Evolutionary conservation across 345 rosid species (phyloP), one percentile per base, ranked within the genome.

Genomic region (Citrus reticulata): DNA sequence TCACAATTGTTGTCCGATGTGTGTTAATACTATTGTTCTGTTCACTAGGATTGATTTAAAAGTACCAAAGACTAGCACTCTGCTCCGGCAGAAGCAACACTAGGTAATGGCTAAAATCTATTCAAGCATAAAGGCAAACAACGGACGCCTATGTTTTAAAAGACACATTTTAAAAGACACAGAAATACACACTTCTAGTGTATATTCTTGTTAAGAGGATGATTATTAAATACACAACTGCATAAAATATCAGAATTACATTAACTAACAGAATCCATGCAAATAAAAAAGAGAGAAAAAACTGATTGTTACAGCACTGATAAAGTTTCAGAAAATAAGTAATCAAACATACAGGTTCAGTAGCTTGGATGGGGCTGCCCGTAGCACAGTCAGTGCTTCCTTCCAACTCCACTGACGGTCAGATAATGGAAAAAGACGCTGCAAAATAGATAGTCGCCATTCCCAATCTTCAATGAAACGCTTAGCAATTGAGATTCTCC

Each of bases 361-460:
- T 58, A 95, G 89, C 82, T 93, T 92, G 76, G 96, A 92, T 78
- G 99, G 99, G 39, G 96, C 97, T 19, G 97, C 99, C 70, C 91
- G 91, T 80, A 95, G 82, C 82, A 95, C 90, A 74, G 90, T 91
- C 84, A 93, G 87, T 71, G 96, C 98, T 83, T 93, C 97, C 89
- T 92, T 95, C 94, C 97, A 90, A 77, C 91, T 85, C 98, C 96
- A 93, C 72, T 87, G 95, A 76, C 90, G 89, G 81, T 88, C 98
- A 82, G 95, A 93, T 42, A 93, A 87, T 72, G 99, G 99, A 63
- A 92, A 84, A 87, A 95, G 98, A 72, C 86, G 91, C 87, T 93
- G 97, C 90, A 95, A 90, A 83, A 93, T 83, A 76, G 99, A 90
- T 81, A 95, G 81, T 64, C 99, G 88, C 99, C 99, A 95, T 80